Conservation (phyloP, 2,329 filamentous ascomycete species). For the Talaromyces atroroseus region DNA sequence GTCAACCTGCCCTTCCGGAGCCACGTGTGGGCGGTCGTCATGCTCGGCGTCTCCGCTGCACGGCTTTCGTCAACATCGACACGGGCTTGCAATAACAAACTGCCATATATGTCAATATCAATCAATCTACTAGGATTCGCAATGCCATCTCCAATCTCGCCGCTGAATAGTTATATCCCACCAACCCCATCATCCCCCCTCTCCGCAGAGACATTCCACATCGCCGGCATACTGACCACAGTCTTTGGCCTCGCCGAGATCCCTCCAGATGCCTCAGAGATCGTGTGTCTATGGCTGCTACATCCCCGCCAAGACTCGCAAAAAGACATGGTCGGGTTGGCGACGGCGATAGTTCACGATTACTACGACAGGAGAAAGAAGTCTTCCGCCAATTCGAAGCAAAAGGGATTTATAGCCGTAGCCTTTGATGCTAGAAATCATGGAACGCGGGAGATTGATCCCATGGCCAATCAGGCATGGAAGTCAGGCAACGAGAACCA, state of each 20-base stretch:
- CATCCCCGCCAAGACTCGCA: conserved; percentile 70
- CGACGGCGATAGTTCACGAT: conserved; percentile 56
- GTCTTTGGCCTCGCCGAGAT: conserved; percentile 78
- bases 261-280: conserved; percentile 44
- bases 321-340: conserved; percentile 69
- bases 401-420: conserved; percentile 66
- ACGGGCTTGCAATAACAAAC: too few species aligned
- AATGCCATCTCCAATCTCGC: conserved; percentile 14
- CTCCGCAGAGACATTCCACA: conserved; percentile 62
- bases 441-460: conserved; percentile 64
- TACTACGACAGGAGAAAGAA: conserved; percentile 54
- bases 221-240: conserved; percentile 72
- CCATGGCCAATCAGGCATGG: conserved; percentile 71
- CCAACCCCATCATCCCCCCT: conserved; percentile 33
- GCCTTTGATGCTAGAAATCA: conserved; percentile 94
- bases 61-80: too few species aligned
- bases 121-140: not conserved
- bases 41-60: not conserved
- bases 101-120: too few species aligned
- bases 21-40: conserved; percentile 1
- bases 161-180: conserved; percentile 11
- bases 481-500: conserved; percentile 70
- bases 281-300: conserved; percentile 86
- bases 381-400: conserved; percentile 19
- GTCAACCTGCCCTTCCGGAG: not conserved